Evolutionary conservation across 2,329 filamentous ascomycete genomes (phyloP).

Genomic region (Aspergillus brunneoviolaceus): DNA sequence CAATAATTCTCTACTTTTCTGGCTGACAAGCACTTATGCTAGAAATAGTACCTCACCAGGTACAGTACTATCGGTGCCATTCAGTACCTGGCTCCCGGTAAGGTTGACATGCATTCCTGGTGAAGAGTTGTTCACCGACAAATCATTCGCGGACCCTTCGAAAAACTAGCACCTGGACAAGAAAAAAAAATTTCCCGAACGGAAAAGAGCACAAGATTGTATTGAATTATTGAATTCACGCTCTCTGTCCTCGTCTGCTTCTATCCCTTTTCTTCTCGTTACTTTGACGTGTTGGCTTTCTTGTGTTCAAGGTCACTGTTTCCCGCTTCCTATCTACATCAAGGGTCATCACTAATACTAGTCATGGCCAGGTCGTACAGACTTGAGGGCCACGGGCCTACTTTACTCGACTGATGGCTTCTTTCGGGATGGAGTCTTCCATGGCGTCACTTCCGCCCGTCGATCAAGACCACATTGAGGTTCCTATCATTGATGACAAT

Average conservation of each 20-base stretch:
- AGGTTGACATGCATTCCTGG: background rate
- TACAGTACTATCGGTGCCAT: background rate
- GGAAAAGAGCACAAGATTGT: background rate
- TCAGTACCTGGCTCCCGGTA: background rate
- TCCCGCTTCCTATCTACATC: background rate
- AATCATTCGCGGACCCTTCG: background rate
- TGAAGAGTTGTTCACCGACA: conserved; percentile 5
- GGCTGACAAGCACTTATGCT: background rate
- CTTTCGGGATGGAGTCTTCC: conserved; percentile 13
- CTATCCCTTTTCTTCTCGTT: background rate
- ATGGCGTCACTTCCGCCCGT: conserved; percentile 17
- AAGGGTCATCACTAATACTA: background rate
- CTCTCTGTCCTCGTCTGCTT: no score
- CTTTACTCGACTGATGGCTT: conserved; percentile 5
- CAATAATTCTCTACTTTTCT: background rate
- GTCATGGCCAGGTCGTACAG: background rate
- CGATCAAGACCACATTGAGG: conserved; percentile 32
- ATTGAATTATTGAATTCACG: background rate
- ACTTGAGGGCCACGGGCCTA: background rate
- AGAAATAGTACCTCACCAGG: background rate
- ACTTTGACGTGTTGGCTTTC: background rate
- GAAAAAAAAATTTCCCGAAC: background rate
- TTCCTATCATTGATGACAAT: conserved; percentile 43
- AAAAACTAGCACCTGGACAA: background rate
- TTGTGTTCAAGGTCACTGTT: background rate